Base-by-base conservation (phyloP, 73 alveolate species). In the Paramecium sonneborni region DNA sequence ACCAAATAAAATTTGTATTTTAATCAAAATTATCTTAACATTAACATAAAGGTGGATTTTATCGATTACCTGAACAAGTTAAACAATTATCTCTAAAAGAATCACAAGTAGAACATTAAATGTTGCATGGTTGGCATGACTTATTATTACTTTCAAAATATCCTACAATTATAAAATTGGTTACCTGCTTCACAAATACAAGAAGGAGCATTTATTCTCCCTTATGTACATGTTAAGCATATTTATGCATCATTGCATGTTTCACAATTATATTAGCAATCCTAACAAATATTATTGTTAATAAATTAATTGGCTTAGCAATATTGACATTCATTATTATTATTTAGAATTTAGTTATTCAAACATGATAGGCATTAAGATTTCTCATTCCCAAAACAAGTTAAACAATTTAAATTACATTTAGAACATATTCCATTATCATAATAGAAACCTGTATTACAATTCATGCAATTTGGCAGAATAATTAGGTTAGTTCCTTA, bases 61-160 rank as follows among this genome's bases (percentile, higher is more conserved):
- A 21, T 74, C 87, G 1, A 74, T 74, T 74, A 4, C 67, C 87
- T 35, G 87, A 14, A 74, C 87, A 74, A 18, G 87, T 10, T 74
- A 74, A 21, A 74, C 87, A 74, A 38, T 74, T 74, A 9, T 35
- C 32, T 14, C 37, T 30, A 0, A 5, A 74, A 10, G 15, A 14
- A 21, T 67, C 28, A 20, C 87, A 74, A 14, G 87, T 74, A 10
- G 56, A 32, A 74, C 87, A 74, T 35, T n/a, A 3, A 30, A 32
- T 8, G 14, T 8, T 10, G 26, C 87, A 74, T 74, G 34, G 34
- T 35, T 21, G 10, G 34, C 87, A 74, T 14, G 32, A 11, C 11
- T 67, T 30, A 38, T 35, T 6, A 11, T 14, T 14, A n/a, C 12
- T 43, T 24, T 74, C 55, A 34, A 32, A 74, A 18, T 35, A 28